Evolutionary conservation across 805 yeast species (phyloP).

Genomic region (Candida palmyrensis): DNA sequence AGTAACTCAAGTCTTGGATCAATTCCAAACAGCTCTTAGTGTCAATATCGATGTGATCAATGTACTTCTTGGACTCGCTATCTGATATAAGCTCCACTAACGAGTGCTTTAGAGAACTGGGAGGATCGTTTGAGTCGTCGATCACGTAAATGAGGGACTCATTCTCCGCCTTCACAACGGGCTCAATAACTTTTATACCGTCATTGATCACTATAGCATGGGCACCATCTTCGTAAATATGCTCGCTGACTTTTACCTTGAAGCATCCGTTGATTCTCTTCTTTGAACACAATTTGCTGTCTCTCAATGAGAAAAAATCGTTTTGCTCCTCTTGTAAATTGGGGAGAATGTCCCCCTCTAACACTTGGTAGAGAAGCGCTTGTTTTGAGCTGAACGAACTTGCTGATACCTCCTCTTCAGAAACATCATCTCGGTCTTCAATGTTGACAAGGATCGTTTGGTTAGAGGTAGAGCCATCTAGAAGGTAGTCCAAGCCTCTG

Average conservation of each 20-base stretch:
- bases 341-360: constrained; percentile 38
- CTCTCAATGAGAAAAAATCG: not conserved
- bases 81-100: constrained; percentile 44
- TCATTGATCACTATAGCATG: constrained; percentile 46
- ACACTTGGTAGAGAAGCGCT: constrained; percentile 58
- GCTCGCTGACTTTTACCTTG: constrained; percentile 31
- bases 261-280: constrained; percentile 58
- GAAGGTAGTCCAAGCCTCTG: constrained; percentile 48
- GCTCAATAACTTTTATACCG: constrained; percentile 40
- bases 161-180: constrained; percentile 50
- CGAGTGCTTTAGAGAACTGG: constrained; percentile 58
- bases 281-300: constrained; percentile 46
- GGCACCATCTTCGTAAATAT: constrained; percentile 11
- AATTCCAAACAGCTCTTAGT: constrained; percentile 56
- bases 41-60: constrained; percentile 28
- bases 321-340: constrained; percentile 3
- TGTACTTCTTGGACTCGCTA: constrained; percentile 21
- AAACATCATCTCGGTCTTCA: constrained; percentile 29
- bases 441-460: constrained; percentile 60
- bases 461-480: constrained; percentile 46
- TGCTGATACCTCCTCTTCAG: constrained; percentile 15
- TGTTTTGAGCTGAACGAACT: constrained; percentile 26
- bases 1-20: constrained; percentile 48
- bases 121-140: constrained; percentile 56
- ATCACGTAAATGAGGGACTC: constrained; percentile 58